These are phyloP conservation scores for Ophiostoma ulmi DNA, from an alignment of 2,329 filamentous ascomycete genomes.

Conservation along the genomic window DNA sequence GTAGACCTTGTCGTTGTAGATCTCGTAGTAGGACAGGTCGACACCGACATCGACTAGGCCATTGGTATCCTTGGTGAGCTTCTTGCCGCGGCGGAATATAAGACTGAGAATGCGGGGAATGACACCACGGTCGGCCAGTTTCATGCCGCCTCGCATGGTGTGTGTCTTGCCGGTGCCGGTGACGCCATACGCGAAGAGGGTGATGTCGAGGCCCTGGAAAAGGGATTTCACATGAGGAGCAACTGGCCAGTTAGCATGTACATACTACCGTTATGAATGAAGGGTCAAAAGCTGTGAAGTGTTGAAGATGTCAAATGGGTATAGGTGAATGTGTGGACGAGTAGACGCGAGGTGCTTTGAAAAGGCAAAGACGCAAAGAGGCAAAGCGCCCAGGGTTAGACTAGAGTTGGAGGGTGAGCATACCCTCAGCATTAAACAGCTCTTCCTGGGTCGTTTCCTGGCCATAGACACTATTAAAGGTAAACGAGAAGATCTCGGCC, in stretches of 20 bases:
- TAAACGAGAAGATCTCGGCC: slow-evolving; percentile 83
- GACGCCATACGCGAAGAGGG: slow-evolving; percentile 87
- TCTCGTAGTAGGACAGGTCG: slow-evolving; percentile 86
- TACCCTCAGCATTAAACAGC: slow-evolving; percentile 77
- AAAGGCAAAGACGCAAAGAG: not conserved
- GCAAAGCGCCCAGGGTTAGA: not conserved
- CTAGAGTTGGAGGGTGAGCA: not conserved
- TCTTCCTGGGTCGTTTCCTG: slow-evolving; percentile 74
- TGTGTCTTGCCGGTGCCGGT: slow-evolving; percentile 94
- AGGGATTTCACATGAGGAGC: slow-evolving; percentile 85
- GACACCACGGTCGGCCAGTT: slow-evolving; percentile 77
- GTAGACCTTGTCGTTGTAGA: slow-evolving; percentile 94
- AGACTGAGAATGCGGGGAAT: slow-evolving; percentile 80
- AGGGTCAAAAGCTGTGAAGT: not conserved
- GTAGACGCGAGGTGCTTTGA: not conserved
- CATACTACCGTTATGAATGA: not conserved
- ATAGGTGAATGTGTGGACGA: not conserved
- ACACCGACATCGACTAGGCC: slow-evolving; percentile 68
- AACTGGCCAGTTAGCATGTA: slow-evolving; percentile 49
- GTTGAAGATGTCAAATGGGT: not conserved
- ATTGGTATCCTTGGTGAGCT: slow-evolving; percentile 72
- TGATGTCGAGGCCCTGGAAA: slow-evolving; percentile 83
- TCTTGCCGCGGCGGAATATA: slow-evolving; percentile 79
- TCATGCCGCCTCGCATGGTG: slow-evolving; percentile 89
- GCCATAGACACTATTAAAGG: slow-evolving; percentile 91